These are phyloP conservation scores for Lachnellula occidentalis DNA, from an alignment of 2,329 filamentous ascomycete species.

Conservation along the genomic window DNA sequence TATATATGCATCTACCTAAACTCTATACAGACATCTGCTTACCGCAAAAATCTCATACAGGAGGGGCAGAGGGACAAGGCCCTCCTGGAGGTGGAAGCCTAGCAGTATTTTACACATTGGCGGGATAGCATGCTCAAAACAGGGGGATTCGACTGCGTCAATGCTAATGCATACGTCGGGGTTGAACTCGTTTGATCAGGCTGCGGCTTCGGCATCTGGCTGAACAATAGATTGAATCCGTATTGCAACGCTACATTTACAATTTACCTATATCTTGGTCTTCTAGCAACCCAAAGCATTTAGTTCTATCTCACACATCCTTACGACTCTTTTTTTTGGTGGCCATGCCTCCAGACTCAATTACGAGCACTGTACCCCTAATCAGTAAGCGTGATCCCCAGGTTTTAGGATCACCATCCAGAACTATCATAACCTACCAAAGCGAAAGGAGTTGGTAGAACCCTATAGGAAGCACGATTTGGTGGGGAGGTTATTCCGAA, in stretches of 20 bases:
- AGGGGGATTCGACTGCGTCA: background rate
- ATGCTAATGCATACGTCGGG: constrained; percentile 1
- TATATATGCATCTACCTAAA: background rate
- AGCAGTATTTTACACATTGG: constrained; percentile 27
- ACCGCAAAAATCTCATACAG: background rate
- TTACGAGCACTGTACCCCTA: background rate
- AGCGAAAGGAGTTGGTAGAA: too few species aligned
- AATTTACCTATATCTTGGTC: constrained; percentile 5
- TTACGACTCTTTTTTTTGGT: too few species aligned
- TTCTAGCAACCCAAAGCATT: background rate
- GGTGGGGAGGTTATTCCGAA: too few species aligned
- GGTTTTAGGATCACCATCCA: constrained; percentile 1
- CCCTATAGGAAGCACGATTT: too few species aligned
- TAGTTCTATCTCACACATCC: constrained; percentile 4
- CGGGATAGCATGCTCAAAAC: constrained; percentile 1
- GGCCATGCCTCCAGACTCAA: constrained; percentile 2
- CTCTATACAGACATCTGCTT: background rate
- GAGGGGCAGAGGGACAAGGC: constrained; percentile 31
- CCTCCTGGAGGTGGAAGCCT: constrained; percentile 31
- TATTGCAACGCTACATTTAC: constrained; percentile 5
- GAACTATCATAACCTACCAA: background rate
- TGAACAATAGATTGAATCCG: constrained; percentile 19
- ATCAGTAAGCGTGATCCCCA: constrained; percentile 4
- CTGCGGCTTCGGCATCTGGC: constrained; percentile 18
- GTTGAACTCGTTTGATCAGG: constrained; percentile 15